Evolutionary conservation across 1,139 yeast species (phyloP).

Genomic region (Yamadazyma spencermartinsiae): DNA sequence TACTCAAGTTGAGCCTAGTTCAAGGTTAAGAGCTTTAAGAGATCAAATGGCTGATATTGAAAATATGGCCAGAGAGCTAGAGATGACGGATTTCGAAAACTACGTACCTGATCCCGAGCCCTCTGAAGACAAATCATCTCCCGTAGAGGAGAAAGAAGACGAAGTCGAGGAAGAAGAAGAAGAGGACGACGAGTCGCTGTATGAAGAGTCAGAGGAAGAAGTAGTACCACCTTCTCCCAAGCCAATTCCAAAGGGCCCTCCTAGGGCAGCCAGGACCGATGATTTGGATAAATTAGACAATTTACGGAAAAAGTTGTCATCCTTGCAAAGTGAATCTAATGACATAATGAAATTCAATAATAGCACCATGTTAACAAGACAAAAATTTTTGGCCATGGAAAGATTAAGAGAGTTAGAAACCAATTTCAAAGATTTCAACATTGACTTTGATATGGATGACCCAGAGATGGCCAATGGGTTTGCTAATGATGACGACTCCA

Average conservation of each 20-base stretch:
- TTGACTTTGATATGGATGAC: constrained; percentile 43
- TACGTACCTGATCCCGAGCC: constrained; percentile 27
- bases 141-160: constrained; percentile 16
- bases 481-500: constrained; percentile 14
- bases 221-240: constrained; percentile 17
- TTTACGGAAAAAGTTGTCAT: constrained; percentile 58
- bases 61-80: constrained; percentile 81
- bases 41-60: constrained; percentile 87
- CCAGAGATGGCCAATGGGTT: neutral
- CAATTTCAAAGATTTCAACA: constrained; percentile 59
- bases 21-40: constrained; percentile 71
- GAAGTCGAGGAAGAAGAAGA: constrained; percentile 21
- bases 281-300: constrained; percentile 49
- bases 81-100: constrained; percentile 73
- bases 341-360: constrained; percentile 70
- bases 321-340: constrained; percentile 70
- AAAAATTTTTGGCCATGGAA: constrained; percentile 64
- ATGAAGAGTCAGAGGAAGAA: constrained; percentile 19
- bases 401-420: constrained; percentile 63
- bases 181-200: constrained; percentile 15
- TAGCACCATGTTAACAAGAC: constrained; percentile 56
- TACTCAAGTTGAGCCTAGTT: constrained; percentile 70
- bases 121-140: constrained; percentile 14
- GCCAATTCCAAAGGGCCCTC: constrained; percentile 24
- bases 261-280: constrained; percentile 40